Percentiles rank a stretch among this genome's conserved stretches.
These are phyloP conservation scores for Botrytis fragariae DNA, from an alignment of 2,329 filamentous ascomycete species.

Conservation along the genomic window DNA sequence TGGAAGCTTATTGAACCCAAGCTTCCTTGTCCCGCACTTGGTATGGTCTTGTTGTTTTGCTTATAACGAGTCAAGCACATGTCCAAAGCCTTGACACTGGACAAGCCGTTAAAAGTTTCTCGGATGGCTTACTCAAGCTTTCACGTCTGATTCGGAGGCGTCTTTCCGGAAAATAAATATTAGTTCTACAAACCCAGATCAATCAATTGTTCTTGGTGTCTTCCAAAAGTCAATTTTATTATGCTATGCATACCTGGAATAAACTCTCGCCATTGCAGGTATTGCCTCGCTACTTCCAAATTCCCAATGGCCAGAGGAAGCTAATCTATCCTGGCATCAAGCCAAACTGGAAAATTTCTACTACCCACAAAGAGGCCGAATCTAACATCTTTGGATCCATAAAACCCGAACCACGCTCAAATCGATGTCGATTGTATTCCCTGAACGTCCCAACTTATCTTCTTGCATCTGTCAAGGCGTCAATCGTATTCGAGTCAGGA, in stretches of 20 bases:
- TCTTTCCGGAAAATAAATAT: background rate
- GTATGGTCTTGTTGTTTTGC: background rate
- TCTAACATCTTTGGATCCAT: slow-evolving; percentile 3
- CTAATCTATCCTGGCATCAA: slow-evolving; percentile 1
- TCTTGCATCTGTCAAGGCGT: background rate
- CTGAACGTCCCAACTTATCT: background rate
- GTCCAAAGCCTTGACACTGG: background rate
- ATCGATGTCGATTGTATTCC: background rate
- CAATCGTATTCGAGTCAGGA: background rate
- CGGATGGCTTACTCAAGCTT: background rate
- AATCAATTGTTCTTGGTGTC: slow-evolving; percentile 2
- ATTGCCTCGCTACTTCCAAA: background rate
- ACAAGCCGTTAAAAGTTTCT: background rate
- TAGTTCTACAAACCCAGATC: background rate
- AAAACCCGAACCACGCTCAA: slow-evolving; percentile 1
- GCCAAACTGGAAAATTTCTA: background rate
- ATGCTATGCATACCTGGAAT: background rate
- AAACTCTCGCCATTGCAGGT: background rate
- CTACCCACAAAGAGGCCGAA: slow-evolving; percentile 18
- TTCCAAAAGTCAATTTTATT: slow-evolving; percentile 5
- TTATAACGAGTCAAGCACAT: background rate
- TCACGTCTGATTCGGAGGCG: background rate
- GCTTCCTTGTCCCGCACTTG: slow-evolving; percentile 1
- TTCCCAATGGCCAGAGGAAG: background rate
- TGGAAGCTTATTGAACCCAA: slow-evolving; percentile 7